Base-by-base conservation (phyloP, 1,284 basidiomycete genomes). In the Fomitopsis schrenkii region DNA sequence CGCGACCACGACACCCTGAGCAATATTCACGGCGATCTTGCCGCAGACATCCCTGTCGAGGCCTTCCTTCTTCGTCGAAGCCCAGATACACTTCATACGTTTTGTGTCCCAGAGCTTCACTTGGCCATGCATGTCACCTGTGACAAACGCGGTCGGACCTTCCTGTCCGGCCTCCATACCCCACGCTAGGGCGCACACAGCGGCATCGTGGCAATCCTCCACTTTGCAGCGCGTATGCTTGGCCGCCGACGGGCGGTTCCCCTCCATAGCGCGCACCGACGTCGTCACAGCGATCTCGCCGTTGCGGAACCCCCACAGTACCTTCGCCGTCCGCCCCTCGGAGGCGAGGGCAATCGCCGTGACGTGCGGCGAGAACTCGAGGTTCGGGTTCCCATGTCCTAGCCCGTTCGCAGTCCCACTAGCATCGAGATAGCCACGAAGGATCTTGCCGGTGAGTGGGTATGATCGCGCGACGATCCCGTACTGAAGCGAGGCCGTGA, bases 381-480 rank as follows among this genome's bases (percentile, higher is more conserved):
- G 82, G 66, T 93, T 91, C 1, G 90, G 90, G 66, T 93, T 92
- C 5, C 89, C 90, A 58, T 85, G 82, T 0, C 87, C 88, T 12
- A 86, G 68, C 1, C 87, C 88, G 52, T 80, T 80, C 22, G 75
- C 70, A 9, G 81, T 77, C 3, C 87, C 88, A 2, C 82, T 80
- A 0, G 91, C 83, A 63, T 92, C 85, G 22, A 95, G 78, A 69
- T 83, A 93, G 1, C 92, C 93, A 55, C 86, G 83, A 28, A 91
- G 75, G 55, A 93, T 75, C 68, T 83, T 87, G 59, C 91, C 91
- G 0, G 79, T 87, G 54, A 91, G 78, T 0, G 91, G 88, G 40
- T 87, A 74, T 6, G 91, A 93, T 41, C 93, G 88, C 4, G 90
- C 80, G 22, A 93, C 87, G 59, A 91, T 79, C 35, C 91, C 92